Evolutionary conservation across 169 alveolate genomes (phyloP), one percentile per base, ranked within the genome.

Genomic region (Plasmodium gonderi): DNA sequence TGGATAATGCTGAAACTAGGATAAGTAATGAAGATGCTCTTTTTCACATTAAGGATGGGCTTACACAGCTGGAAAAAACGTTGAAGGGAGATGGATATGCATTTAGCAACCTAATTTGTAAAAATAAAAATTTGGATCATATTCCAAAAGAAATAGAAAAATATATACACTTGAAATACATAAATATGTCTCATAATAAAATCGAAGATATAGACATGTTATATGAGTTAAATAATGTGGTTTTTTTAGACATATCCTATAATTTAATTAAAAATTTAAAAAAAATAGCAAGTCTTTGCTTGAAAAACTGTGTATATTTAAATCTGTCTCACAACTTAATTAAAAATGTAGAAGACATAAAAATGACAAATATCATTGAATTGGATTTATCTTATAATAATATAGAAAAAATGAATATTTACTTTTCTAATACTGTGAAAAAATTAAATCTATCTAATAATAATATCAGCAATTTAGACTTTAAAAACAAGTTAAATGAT

Each of bases 151-250:
- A 51, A 17, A 31, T 82, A 23, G 75, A 31, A 69, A 69, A 69
- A 68, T 82, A 82, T 72, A 72, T 31, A 29, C 77, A 82, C 42
- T 75, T 82, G 60, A 82, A 82, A n/a, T 82, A 82, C 64, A 72
- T 82, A 82, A 69, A 82, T 72, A 69, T 82, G 82, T 69, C 92
- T 69, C 74, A 82, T 72, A 82, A 82, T 75, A 82, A 82, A 47
- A 82, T 82, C 1, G 68, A 47, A 14, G 82, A 72, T 82, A 69
- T 82, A 47, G 33, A 23, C 23, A 47, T 40, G 54, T 60, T 82
- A 60, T 82, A 72, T 60, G 1, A 26, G n/a, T 17, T 82, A 75
- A 45, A 49, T 40, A 44, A 68, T 12, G 64, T 82, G 7, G 38
- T 82, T 31, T 82, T 82, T 82, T 49, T 82, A 69, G 92, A 82